These are phyloP conservation scores for Lactifluus hygrophoroides DNA, from an alignment of 768 basidiomycete species.

Conservation along the genomic window DNA sequence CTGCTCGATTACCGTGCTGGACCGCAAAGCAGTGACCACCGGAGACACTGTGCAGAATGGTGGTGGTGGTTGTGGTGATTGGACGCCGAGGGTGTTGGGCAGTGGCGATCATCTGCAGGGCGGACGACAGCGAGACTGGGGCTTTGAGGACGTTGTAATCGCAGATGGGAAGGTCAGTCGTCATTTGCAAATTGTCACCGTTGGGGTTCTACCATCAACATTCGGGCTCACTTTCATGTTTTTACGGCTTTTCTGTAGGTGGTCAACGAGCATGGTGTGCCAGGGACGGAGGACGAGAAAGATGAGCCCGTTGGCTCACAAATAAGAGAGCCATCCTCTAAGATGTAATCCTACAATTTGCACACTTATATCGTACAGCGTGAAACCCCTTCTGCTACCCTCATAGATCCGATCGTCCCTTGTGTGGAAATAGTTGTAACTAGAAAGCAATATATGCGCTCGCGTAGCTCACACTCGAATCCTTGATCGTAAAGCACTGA, in stretches of 20 bases:
- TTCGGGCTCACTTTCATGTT: not conserved
- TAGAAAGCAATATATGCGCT: constrained; percentile 75
- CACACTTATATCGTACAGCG: not conserved
- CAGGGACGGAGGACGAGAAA: constrained; percentile 52
- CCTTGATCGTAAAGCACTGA: constrained; percentile 51
- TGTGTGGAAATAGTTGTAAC: not conserved
- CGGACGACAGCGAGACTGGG: constrained; percentile 65
- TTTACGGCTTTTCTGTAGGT: constrained; percentile 37
- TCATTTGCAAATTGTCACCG: not conserved
- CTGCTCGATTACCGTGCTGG: constrained; percentile 58
- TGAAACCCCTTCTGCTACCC: not conserved
- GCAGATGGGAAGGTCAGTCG: constrained; percentile 49
- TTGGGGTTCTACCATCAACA: not conserved
- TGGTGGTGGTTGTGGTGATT: constrained; percentile 31
- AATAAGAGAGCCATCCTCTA: constrained; percentile 16
- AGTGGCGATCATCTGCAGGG: constrained; percentile 52
- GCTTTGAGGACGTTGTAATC: constrained; percentile 64
- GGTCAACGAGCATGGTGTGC: constrained; percentile 57
- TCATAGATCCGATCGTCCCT: not conserved
- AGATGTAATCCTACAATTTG: constrained; percentile 11
- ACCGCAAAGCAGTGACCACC: constrained; percentile 23
- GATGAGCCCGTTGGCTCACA: constrained; percentile 54
- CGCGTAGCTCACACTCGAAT: constrained; percentile 95
- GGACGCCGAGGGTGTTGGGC: constrained; percentile 41
- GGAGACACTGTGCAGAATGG: constrained; percentile 16